Base-by-base conservation (phyloP, 345 rosid genomes). In the Corchorus olitorius region DNA sequence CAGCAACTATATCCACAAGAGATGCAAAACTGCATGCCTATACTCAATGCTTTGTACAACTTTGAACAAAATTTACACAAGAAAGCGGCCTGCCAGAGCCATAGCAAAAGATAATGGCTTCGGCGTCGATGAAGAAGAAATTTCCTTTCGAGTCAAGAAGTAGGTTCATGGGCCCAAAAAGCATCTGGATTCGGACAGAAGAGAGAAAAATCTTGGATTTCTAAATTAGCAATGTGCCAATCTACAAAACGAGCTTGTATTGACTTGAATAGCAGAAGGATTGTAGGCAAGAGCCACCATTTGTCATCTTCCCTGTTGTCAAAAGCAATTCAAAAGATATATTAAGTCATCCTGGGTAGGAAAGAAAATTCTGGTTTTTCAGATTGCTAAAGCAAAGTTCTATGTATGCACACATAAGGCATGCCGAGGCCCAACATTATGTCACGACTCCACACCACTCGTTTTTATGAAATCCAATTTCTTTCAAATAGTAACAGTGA, bases 141-240 rank as follows among this genome's bases (percentile, higher is more conserved):
- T 22, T 14, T 41, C 65, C 9, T 14, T 43, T 43, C 14, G n/a
- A 12, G 60, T 93, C 91, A 93, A 60, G 89, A 88, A 76, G 78
- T 81, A 52, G 94, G 80, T 76, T 95, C 99, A 60, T 92, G 87
- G 2, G 93, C 96, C 98, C 99, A 96, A 81, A 93, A 96, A 12
- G 97, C 80, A 80, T 93, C 94, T 6, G 97, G 95, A 83, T 96
- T 97, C 0, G 94, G 87, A 78, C 94, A 87, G 84, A 87, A 90
- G 71, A 92, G 91, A 64, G 98, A 89, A 63, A 87, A 84, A 80
- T 96, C 99, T 45, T 85, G 87, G 72, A 92, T 85, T 84, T 96
- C 97, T 5, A 96, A 87, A 87, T 96, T 96, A 16, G 97, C 99
- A 17, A 96, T 86, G 74, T 93, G 98, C 97, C 97, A 91, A 79